Evolutionary conservation across 1,139 yeast species (phyloP).

Genomic region (Diutina sp.): DNA sequence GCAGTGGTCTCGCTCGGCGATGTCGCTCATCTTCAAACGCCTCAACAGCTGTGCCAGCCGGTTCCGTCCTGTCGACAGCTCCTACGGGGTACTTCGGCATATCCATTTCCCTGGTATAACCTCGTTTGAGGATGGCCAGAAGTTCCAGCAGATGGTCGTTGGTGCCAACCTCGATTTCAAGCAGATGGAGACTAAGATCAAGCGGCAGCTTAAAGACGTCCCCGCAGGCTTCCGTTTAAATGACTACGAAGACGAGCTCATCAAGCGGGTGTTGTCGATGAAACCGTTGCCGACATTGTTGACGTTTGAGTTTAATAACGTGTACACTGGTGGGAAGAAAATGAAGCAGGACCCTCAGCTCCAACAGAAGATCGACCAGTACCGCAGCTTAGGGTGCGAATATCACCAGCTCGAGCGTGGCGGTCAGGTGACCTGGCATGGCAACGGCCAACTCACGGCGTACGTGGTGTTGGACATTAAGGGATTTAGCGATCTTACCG

Average conservation of each 20-base stretch:
- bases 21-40: not conserved
- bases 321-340: conserved; percentile 83
- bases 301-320: conserved; percentile 73
- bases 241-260: conserved; percentile 32
- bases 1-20: not conserved
- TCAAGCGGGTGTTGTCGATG: conserved; percentile 32
- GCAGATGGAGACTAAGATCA: conserved; percentile 35
- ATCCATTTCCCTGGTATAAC: conserved; percentile 46
- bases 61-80: conserved; percentile 22
- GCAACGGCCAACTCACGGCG: conserved; percentile 85
- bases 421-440: conserved; percentile 97
- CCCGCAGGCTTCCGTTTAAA: conserved; percentile 27
- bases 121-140: conserved; percentile 45
- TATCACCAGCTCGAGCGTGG: conserved; percentile 79
- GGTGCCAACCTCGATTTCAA: conserved; percentile 54
- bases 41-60: conserved; percentile 7
- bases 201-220: conserved; percentile 20
- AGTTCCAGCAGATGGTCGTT: conserved; percentile 49
- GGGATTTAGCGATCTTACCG: conserved; percentile 44
- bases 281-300: conserved; percentile 54
- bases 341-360: conserved; percentile 37
- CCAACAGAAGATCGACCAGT: conserved; percentile 21
- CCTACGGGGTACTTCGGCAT: conserved; percentile 38
- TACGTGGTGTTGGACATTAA: conserved; percentile 71
- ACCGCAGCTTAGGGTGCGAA: conserved; percentile 25